Percentiles rank a stretch among this genome's conserved stretches.
These are phyloP conservation scores for Fusarium denticulatum DNA, from an alignment of 2,329 filamentous ascomycete genomes.

Conservation along the genomic window DNA sequence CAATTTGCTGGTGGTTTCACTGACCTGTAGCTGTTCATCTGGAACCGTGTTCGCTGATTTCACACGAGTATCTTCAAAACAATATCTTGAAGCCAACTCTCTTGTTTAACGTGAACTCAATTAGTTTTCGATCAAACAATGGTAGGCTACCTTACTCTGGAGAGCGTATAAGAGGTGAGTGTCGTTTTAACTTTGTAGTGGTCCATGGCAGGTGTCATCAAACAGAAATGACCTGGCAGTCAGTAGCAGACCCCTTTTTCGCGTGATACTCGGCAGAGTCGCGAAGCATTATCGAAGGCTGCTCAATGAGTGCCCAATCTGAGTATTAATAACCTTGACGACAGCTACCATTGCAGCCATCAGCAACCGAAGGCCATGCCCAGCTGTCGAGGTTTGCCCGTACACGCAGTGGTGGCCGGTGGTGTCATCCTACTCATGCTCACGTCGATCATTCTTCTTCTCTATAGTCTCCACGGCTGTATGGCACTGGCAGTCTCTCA, in stretches of 20 bases:
- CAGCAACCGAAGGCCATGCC: neutral
- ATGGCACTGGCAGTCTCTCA: neutral
- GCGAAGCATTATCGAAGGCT: fast-evolving
- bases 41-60: neutral
- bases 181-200: fast-evolving
- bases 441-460: neutral
- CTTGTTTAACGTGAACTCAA: neutral
- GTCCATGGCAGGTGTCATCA: fast-evolving
- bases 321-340: fast-evolving
- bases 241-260: neutral
- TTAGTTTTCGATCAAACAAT: fast-evolving
- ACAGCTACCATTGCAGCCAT: neutral
- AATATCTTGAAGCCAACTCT: fast-evolving
- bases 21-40: neutral
- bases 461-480: too few species aligned
- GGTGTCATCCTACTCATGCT: neutral
- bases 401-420: neutral
- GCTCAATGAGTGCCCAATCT: neutral
- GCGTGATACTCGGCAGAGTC: neutral
- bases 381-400: neutral
- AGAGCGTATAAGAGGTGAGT: fast-evolving
- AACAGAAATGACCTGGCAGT: neutral
- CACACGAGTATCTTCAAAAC: neutral
- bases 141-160: fast-evolving
- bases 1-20: neutral